Evolutionary conservation across 2,329 filamentous ascomycete species (phyloP), one percentile per base, ranked within the genome.

Genomic region (Elsinoe ampelina): DNA sequence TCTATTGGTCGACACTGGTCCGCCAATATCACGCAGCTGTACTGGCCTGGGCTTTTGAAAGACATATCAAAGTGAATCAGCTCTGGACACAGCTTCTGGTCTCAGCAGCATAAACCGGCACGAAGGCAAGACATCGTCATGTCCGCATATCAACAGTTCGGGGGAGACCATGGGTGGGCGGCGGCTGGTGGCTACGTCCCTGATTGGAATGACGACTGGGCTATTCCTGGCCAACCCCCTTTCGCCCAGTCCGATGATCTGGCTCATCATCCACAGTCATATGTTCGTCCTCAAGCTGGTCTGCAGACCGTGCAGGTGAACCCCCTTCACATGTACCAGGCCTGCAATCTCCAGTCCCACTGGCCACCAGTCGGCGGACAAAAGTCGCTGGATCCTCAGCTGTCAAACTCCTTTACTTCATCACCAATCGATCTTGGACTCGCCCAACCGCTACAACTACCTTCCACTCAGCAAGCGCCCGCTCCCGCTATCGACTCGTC

Each of bases 51-150:
- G 50, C 15, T 15, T 54, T 15, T 30, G 26, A 32, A 11, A 39
- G 17, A 54, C 50, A 41, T 54, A 54, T 41, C 45, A 50, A 26
- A 50, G 45, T 34, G 45, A 50, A 34, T 50, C 45, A 50, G 12
- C 26, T 36, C 11, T 26, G 10, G 7, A 10, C 19, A 17, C 19
- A 8, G 19, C 20, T 13, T 13, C 10, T 30, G 4, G 20, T 22
- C 17, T 26, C 19, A 19, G 10, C 20, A 8, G 17, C 41, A 26
- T 26, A 26, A 26, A 26, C 22, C 22, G 22, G 22, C 22, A 26
- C 22, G 22, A 26, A 11, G 41, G 15, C 17, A 43, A 43, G 41
- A 43, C 10, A 43, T 17, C 22, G 12, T 10, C 7, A 30, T 30
- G 26, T 5, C 26, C 26, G 7, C 3, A 5, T 30, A 30, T 30